Conservation (phyloP, 768 basidiomycete genomes). For the Lactarius psammicola region DNA sequence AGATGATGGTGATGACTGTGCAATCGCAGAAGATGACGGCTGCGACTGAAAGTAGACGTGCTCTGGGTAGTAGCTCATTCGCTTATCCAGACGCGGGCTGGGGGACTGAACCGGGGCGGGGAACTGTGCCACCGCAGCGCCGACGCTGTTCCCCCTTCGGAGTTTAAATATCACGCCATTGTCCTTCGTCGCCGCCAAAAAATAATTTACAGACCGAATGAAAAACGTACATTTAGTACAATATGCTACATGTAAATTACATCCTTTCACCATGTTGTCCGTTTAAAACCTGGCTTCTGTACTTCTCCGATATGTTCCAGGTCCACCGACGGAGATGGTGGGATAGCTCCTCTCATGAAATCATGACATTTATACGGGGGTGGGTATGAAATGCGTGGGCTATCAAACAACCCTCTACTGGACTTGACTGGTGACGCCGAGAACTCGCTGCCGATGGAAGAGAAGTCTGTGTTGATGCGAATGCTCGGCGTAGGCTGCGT, state of each 20-base stretch:
- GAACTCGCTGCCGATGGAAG: background rate
- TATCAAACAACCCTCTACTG: constrained; percentile 6
- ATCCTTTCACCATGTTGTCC: constrained; percentile 5
- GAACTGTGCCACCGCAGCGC: constrained; percentile 12
- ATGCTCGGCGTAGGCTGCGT: background rate
- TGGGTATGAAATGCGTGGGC: background rate
- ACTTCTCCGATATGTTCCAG: background rate
- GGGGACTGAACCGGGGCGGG: constrained; percentile 13
- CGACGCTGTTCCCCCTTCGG: constrained; percentile 24
- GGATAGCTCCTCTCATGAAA: background rate
- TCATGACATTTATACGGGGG: constrained; percentile 12
- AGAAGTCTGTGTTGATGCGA: constrained; percentile 1
- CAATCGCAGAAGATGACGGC: background rate
- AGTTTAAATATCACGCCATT: constrained; percentile 15
- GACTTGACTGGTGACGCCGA: constrained; percentile 7
- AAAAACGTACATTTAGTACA: background rate
- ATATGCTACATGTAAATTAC: constrained; percentile 1
- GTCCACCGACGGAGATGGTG: constrained; percentile 11
- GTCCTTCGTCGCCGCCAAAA: constrained; percentile 21
- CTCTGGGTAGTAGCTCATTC: constrained; percentile 28
- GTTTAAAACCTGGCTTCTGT: background rate
- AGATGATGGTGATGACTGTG: constrained; percentile 3
- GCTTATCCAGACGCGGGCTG: constrained; percentile 27
- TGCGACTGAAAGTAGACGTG: constrained; percentile 28
- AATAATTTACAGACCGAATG: background rate